Evolutionary conservation across 2,329 filamentous ascomycete genomes (phyloP), one percentile per base, ranked within the genome.

Genomic region (Stagonosporopsis tanaceti): DNA sequence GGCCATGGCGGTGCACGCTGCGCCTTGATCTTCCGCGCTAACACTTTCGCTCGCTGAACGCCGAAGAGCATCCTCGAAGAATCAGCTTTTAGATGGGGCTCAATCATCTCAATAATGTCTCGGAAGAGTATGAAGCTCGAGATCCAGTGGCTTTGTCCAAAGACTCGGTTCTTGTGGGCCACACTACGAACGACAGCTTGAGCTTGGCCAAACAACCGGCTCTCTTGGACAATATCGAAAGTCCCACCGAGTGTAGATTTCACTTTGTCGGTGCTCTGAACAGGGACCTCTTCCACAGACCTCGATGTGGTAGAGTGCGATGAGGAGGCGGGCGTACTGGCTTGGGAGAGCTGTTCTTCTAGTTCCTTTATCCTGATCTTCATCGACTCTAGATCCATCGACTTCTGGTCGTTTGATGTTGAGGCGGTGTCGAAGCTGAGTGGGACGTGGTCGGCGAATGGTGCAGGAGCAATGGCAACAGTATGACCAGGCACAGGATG

Each of bases 81-180:
- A 0, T 77, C 75, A 14, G 78, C 74, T n/a, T 68, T 72, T 2
- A 80, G 12, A 39, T 65, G 44, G 1, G 78, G 71, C 38, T 85
- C 80, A 8, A 85, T 67, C 15, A 76, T 66, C 12, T 79, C 69
- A 42, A 84, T 70, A 4, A 85, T 67, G 45, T 81, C 80, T 15
- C 68, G 68, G 42, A 81, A 71, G 41, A 84, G 60, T 0, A 75
- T 63, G 11, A 83, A 68, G 2, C 76, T 77, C 57, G 82, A 84
- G n/a, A 85, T 78, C 80, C 83, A 87, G 63, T 86, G 83, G 28
- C 82, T 85, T 64, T 81, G 81, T 0, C 85, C 85, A 63, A 86
- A 84, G 1, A 87, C 66, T 0, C 85, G 78, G 0, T 80, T 82
- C 64, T 88, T 88, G 59, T 85, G 82, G 20, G 79, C 77, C 8